Evolutionary conservation across 2,329 filamentous ascomycete species (phyloP).

Genomic region (Talaromyces amestolkiae): DNA sequence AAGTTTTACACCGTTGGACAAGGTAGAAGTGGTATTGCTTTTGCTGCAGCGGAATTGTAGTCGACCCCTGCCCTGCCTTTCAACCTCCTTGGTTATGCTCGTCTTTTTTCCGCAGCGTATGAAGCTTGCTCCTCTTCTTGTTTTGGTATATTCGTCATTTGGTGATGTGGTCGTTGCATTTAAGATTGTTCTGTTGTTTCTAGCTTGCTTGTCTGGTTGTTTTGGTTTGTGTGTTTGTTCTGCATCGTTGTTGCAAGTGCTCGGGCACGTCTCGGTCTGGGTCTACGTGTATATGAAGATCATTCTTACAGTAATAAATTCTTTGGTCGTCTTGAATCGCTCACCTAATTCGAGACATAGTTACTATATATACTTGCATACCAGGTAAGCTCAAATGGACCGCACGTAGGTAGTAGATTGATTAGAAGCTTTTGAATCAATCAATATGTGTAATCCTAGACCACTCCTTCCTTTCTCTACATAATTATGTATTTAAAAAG

Average conservation of each 20-base stretch:
- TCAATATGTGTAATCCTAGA: neutral
- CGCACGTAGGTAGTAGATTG: neutral
- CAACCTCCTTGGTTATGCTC: too few relatives aligned
- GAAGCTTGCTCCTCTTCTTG: neutral
- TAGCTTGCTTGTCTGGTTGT: neutral
- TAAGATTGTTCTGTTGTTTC: neutral
- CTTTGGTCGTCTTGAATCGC: neutral
- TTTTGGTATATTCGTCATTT: neutral
- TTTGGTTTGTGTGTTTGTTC: neutral
- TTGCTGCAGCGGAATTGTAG: neutral
- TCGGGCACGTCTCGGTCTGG: neutral
- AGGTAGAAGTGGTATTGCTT: conserved; percentile 16
- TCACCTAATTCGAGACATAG: neutral
- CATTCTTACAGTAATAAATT: neutral
- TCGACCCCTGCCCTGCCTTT: neutral
- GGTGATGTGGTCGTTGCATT: neutral
- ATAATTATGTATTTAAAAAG: conserved; percentile 28
- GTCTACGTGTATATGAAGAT: conserved; percentile 1
- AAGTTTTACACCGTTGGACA: conserved; percentile 19
- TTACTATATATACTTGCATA: neutral
- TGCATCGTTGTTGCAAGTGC: neutral
- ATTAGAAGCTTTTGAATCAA: neutral
- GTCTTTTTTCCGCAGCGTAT: neutral
- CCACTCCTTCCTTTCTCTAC: neutral
- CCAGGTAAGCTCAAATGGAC: neutral